Evolutionary conservation across 1,284 basidiomycete genomes (phyloP).

Genomic region (Puccinia coronata): DNA sequence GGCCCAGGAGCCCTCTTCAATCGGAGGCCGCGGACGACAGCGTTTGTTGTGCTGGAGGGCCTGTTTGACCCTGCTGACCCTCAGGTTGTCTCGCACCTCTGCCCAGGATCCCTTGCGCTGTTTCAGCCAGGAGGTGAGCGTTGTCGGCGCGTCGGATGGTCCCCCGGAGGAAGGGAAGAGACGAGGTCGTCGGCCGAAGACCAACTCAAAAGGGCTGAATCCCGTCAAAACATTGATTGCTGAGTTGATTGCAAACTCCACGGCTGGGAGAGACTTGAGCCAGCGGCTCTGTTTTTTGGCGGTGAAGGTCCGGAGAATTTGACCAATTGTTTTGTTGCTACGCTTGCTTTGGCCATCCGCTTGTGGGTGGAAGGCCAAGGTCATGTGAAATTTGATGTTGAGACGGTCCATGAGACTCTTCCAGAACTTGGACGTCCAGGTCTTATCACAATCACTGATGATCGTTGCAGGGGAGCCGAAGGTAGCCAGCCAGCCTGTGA

Average conservation of each 20-base stretch:
- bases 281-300: slow-evolving; percentile 55
- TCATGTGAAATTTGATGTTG: not conserved
- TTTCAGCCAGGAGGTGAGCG: not conserved
- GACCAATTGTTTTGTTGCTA: slow-evolving; percentile 58
- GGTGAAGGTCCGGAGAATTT: slow-evolving; percentile 45
- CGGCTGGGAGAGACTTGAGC: slow-evolving; percentile 37
- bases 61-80: not conserved
- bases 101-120: not conserved
- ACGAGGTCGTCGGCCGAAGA: slow-evolving; percentile 47
- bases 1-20: not conserved
- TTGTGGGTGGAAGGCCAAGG: slow-evolving; percentile 53
- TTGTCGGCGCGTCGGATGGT: not conserved
- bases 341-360: slow-evolving; percentile 51
- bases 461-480: slow-evolving; percentile 53
- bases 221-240: slow-evolving; percentile 51
- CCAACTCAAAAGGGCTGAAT: slow-evolving; percentile 49
- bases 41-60: slow-evolving; percentile 8
- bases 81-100: not conserved
- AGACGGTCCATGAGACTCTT: slow-evolving; percentile 29
- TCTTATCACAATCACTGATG: slow-evolving; percentile 54
- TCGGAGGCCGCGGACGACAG: no score
- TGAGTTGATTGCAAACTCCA: slow-evolving; percentile 51
- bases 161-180: slow-evolving; percentile 50
- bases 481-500: not conserved
- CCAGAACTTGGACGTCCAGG: slow-evolving; percentile 56